phyloP scores from a whole-genome alignment of 2,329 filamentous ascomycete species.

The Colletotrichum lentis region DNA sequence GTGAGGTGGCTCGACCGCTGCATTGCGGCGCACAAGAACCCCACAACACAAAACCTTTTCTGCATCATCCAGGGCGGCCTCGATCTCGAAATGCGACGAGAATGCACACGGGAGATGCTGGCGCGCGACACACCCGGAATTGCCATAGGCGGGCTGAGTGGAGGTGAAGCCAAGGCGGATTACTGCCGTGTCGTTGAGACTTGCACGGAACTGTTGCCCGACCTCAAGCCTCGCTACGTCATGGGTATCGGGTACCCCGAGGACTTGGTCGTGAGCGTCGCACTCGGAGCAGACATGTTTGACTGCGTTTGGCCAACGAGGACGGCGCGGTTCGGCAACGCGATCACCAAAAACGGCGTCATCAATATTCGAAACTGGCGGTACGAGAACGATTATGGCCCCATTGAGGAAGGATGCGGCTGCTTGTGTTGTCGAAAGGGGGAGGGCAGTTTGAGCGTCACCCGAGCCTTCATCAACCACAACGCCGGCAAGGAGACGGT shows the following conservation, averaged over 20 bases:
- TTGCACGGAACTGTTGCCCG: slow-evolving; percentile 85
- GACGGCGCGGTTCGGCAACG: slow-evolving; percentile 95
- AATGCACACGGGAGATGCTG: slow-evolving; percentile 89
- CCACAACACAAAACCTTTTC: slow-evolving; percentile 88
- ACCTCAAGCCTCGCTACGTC: slow-evolving; percentile 95
- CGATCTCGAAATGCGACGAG: slow-evolving; percentile 82
- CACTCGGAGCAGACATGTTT: slow-evolving; percentile 98
- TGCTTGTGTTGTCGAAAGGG: slow-evolving; percentile 78
- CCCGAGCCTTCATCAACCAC: slow-evolving; percentile 89
- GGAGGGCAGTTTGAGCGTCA: slow-evolving; percentile 80
- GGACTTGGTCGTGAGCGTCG: slow-evolving; percentile 91
- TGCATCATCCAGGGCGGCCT: slow-evolving; percentile 98
- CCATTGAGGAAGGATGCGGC: slow-evolving; percentile 82
- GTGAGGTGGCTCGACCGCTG: slow-evolving; percentile 96
- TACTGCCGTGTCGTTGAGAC: slow-evolving; percentile 90
- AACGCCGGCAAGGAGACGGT: slow-evolving; percentile 94
- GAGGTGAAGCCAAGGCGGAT: slow-evolving; percentile 91
- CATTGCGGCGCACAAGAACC: slow-evolving; percentile 86
- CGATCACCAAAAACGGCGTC: slow-evolving; percentile 81
- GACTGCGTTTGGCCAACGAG: slow-evolving; percentile 99
- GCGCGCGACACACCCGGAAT: slow-evolving; percentile 92
- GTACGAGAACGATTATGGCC: slow-evolving; percentile 81
- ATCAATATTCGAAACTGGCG: slow-evolving; percentile 81
- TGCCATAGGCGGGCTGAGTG: slow-evolving; percentile 92
- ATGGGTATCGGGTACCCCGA: slow-evolving; percentile 99